Percentiles rank a stretch among this genome's conserved stretches.
phyloP scores from a whole-genome alignment of 805 yeast species.

The Metschnikowia colocasiae region DNA sequence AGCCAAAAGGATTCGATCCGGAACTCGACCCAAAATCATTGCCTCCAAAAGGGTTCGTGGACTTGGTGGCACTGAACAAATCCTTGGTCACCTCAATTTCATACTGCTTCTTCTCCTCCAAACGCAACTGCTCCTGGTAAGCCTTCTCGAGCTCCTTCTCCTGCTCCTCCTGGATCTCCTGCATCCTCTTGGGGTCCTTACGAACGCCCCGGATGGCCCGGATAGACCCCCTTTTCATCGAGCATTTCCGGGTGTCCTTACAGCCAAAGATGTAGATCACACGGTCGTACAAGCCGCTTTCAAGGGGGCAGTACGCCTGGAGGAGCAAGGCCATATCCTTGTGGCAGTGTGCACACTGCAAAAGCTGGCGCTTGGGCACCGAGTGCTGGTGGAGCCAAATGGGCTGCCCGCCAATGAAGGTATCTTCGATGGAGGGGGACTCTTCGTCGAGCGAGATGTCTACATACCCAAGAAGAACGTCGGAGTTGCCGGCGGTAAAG shows the following conservation, averaged over 20 bases:
- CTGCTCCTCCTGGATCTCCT: conserved; percentile 34
- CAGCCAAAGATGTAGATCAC: conserved; percentile 80
- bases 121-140: conserved; percentile 37
- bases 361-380: conserved; percentile 48
- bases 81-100: conserved; percentile 40
- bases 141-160: conserved; percentile 28
- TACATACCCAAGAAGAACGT: conserved; percentile 58
- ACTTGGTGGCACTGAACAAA: conserved; percentile 25
- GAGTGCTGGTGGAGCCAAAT: conserved; percentile 65
- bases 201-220: conserved; percentile 74
- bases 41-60: conserved; percentile 40
- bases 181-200: conserved; percentile 52
- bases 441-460: conserved; percentile 51
- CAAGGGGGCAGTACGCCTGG: conserved; percentile 81
- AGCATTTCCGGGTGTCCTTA: conserved; percentile 50
- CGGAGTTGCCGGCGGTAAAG: conserved; percentile 28
- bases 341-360: conserved; percentile 66
- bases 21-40: conserved; percentile 23
- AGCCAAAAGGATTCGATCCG: not conserved
- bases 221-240: conserved; percentile 64
- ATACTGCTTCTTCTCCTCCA: conserved; percentile 42
- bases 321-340: conserved; percentile 60
- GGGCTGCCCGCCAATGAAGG: conserved; percentile 74
- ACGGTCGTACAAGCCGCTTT: conserved; percentile 70
- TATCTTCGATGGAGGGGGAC: conserved; percentile 49